Evolutionary conservation across 169 alveolate species (phyloP).

Genomic region (Ichthyophthirius multifiliis): DNA sequence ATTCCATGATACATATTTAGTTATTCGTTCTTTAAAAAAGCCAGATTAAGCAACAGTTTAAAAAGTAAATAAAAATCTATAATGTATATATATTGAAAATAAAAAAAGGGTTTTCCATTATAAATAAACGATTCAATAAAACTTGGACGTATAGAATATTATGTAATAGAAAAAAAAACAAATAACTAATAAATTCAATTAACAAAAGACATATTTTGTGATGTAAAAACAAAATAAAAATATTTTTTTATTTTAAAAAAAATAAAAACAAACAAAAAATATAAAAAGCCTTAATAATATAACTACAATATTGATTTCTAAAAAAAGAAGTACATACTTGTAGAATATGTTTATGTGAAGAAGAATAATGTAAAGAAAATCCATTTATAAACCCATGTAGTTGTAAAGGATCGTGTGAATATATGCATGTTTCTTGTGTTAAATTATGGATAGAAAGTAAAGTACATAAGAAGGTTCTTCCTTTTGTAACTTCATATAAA

Average conservation of each 20-base stretch:
- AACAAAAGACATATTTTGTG: not conserved
- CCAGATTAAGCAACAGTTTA: no score
- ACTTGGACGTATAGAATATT: slow-evolving; percentile 71
- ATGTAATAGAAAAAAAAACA: not conserved
- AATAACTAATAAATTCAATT: not conserved
- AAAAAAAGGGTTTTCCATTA: slow-evolving; percentile 55
- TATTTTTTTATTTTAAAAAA: not conserved
- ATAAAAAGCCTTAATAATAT: not conserved
- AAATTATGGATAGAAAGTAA: slow-evolving; percentile 77
- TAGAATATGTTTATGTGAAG: slow-evolving; percentile 8
- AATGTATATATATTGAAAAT: no score
- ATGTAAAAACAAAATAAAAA: not conserved
- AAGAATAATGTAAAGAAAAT: not conserved
- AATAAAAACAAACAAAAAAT: not conserved
- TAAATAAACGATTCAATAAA: slow-evolving; percentile 76
- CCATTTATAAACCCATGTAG: slow-evolving; percentile 58
- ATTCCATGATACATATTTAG: no score
- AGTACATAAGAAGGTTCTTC: slow-evolving; percentile 41
- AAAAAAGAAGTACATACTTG: not conserved
- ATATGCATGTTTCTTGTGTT: slow-evolving; percentile 81
- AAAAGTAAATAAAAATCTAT: no score
- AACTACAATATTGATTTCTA: not conserved
- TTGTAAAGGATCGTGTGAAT: slow-evolving; percentile 82
- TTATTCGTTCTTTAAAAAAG: no score
- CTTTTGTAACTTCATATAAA: slow-evolving; percentile 35